Base-by-base conservation (phyloP, 345 rosid species). In the Luvunga scandens region DNA sequence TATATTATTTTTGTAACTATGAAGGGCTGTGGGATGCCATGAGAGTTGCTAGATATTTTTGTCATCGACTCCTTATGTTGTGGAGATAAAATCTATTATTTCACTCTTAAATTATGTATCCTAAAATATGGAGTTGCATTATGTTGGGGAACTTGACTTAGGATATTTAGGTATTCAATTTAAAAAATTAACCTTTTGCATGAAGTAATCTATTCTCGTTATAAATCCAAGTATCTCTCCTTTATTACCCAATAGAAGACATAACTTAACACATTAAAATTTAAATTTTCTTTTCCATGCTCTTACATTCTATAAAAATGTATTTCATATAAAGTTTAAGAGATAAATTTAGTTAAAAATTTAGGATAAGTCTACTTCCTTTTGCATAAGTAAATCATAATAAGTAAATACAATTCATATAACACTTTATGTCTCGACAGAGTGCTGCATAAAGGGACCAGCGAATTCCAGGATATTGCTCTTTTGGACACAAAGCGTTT, bases 401-500 rank as follows among this genome's bases (percentile, higher is more conserved):
- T 31, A 30, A 30, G 31, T 1, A 13, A 12, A 62, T 28, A 14
- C 21, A 18, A 19, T 64, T 5, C 33, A 65, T 18, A 0, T 16
- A 65, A 33, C 66, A 14, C 74, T 3, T 48, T 66, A 0, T 57
- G 38, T 66, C 25, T 64, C 16, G 27, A 80, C 80, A 94, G 99
- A 63, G 98, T 93, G 70, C 91, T 95, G 48, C 90, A 87, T 56
- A 91, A 80, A 71, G 99, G 92, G 18, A 90, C 90, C 1, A 95
- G 98, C 62, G 85, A 84, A 82, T 92, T 75, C 80, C 99, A 95
- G 83, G 98, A 95, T 71, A 92, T 95, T 76, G 89, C 92, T 77
- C 87, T 95, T 27, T 77, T 93, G 75, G 99, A 95, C 86, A 93
- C 99, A 14, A 92, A 93, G 73, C 92, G 86, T 63, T 95, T 95